These are phyloP conservation scores for Yamadazyma ubonensis DNA, from an alignment of 805 yeast genomes.

Conservation along the genomic window DNA sequence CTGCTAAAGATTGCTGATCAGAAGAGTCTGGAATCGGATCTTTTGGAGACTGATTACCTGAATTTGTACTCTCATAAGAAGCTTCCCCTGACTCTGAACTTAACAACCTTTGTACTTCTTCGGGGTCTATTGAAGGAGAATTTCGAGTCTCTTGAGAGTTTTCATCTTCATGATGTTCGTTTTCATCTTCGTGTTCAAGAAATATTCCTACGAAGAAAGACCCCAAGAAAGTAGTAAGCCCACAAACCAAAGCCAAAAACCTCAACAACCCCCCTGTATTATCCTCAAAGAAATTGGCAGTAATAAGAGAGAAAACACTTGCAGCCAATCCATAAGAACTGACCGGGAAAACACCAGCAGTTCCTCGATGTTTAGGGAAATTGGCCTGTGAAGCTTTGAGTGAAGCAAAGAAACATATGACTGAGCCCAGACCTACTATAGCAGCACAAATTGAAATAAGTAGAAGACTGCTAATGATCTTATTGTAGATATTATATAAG, in stretches of 20 bases:
- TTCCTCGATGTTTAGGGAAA: constrained; percentile 69
- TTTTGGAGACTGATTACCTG: not conserved
- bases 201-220: constrained; percentile 44
- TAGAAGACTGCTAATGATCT: constrained; percentile 36
- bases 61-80: not conserved
- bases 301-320: constrained; percentile 55
- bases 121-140: not conserved
- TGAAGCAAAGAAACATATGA: constrained; percentile 58
- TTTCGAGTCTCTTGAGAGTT: not conserved
- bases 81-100: not conserved
- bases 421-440: constrained; percentile 63
- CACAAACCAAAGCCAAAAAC: constrained; percentile 57
- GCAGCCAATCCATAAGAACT: constrained; percentile 73
- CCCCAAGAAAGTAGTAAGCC: constrained; percentile 43
- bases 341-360: constrained; percentile 68
- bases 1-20: constrained; percentile 20
- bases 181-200: constrained; percentile 27
- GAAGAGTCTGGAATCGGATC: not conserved
- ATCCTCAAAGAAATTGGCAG: constrained; percentile 51
- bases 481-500: constrained; percentile 47
- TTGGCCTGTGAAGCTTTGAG: constrained; percentile 58
- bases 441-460: constrained; percentile 50
- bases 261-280: constrained; percentile 54
- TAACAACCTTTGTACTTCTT: constrained; percentile 2
- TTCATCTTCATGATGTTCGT: constrained; percentile 7